Conservation (phyloP, 345 rosid species). For the Erysimum cheiranthoides region DNA sequence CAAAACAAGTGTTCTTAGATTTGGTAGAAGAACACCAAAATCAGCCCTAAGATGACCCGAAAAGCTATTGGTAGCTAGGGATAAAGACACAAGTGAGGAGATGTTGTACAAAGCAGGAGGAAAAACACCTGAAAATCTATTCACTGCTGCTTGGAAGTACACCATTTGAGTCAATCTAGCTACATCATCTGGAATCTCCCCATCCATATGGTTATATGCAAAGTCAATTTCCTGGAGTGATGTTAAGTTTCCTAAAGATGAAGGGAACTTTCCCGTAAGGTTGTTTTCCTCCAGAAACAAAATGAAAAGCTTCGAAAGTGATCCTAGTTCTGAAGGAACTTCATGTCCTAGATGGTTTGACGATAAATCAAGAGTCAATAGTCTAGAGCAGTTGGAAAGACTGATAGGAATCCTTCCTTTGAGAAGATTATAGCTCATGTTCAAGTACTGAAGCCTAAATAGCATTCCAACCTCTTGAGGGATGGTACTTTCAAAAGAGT, state of each 20-base stretch:
- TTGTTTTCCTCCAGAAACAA: neutral
- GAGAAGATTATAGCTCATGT: slow-evolving; percentile 8
- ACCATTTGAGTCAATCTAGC: neutral
- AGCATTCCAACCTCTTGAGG: neutral
- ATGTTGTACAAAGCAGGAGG: neutral
- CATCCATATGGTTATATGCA: neutral
- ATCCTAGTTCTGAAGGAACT: neutral
- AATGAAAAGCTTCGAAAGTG: neutral
- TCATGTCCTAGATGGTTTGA: neutral
- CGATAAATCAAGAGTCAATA: neutral
- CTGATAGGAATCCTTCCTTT: neutral
- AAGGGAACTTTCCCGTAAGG: neutral
- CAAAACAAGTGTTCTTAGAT: neutral
- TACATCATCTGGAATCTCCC: neutral
- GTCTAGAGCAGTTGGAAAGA: neutral
- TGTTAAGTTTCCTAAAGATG: neutral
- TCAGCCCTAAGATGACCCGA: neutral
- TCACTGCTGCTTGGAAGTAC: neutral
- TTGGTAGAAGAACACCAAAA: neutral
- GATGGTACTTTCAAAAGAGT: neutral
- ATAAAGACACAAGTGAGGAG: neutral
- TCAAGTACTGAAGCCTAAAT: neutral
- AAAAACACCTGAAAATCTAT: neutral
- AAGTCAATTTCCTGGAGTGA: neutral
- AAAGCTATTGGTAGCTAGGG: neutral